Percentiles rank a stretch among this genome's conserved stretches.
These are phyloP conservation scores for Dissophora ornata DNA, from an alignment of 192 early-diverging fungal species.

Conservation along the genomic window DNA sequence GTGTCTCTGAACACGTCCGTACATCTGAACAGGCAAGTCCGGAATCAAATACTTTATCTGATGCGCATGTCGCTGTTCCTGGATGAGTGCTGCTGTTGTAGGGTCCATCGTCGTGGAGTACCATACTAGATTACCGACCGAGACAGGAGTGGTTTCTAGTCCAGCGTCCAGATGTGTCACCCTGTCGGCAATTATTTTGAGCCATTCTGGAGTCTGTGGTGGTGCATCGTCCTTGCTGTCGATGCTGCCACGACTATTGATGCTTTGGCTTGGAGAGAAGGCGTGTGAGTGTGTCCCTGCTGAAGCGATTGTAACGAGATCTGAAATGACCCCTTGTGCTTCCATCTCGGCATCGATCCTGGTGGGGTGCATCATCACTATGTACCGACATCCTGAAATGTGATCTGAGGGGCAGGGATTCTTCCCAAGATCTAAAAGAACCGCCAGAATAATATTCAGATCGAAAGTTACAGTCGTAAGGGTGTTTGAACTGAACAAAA, in stretches of 20 bases:
- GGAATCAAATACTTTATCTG: conserved; percentile 41
- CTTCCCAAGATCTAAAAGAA: not conserved
- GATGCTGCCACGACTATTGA: not conserved
- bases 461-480: no score
- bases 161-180: not conserved
- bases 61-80: conserved; percentile 20
- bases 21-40: conserved; percentile 26
- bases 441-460: no score
- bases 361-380: conserved; percentile 47
- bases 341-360: not conserved
- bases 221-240: not conserved
- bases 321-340: not conserved
- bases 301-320: conserved; percentile 5
- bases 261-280: not conserved
- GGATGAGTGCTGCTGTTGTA: conserved; percentile 13
- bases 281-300: not conserved
- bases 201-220: conserved; percentile 12
- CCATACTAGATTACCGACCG: conserved; percentile 26
- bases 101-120: conserved; percentile 41
- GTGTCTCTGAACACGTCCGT: conserved; percentile 32
- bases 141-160: not conserved
- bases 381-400: conserved; percentile 39
- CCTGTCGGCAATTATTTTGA: conserved; percentile 5
- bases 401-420: conserved; percentile 20
- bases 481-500: not conserved